Evolutionary conservation across 176 grass and related monocot species (phyloP).

Genomic region (Musa troglodytarum): DNA sequence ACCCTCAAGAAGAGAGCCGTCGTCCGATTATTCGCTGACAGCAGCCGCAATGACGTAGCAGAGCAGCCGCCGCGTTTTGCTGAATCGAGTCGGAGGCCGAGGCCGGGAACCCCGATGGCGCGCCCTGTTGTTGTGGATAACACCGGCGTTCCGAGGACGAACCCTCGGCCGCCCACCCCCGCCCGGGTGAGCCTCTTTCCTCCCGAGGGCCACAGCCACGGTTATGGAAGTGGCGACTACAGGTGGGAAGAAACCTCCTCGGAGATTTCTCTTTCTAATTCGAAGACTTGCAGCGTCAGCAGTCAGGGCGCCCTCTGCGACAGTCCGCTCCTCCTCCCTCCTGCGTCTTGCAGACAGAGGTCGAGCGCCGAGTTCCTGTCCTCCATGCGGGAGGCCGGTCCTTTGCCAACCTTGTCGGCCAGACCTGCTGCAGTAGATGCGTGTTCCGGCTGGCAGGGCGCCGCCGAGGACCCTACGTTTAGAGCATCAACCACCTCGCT

Average conservation of each 20-base stretch:
- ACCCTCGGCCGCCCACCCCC: conserved; percentile 36
- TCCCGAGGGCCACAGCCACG: not conserved
- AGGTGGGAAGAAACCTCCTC: conserved; percentile 19
- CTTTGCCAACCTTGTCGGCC: not conserved
- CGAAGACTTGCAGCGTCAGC: conserved; percentile 33
- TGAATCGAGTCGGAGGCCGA: not conserved
- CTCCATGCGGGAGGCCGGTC: conserved; percentile 50
- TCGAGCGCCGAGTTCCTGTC: conserved; percentile 43
- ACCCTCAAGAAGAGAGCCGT: conserved; percentile 37
- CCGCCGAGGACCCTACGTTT: conserved; percentile 3
- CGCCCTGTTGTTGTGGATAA: not conserved
- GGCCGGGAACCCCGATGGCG: conserved; percentile 27
- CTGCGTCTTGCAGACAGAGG: conserved; percentile 33
- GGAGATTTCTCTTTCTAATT: conserved; percentile 45
- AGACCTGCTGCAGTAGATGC: not conserved
- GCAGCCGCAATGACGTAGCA: not conserved
- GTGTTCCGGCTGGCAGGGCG: not conserved
- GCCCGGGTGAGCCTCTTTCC: conserved; percentile 32
- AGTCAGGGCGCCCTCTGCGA: conserved; percentile 34
- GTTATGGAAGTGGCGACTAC: not conserved
- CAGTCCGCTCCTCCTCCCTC: conserved; percentile 53
- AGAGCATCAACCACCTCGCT: conserved; percentile 50
- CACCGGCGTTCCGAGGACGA: conserved; percentile 11
- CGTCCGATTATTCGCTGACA: conserved; percentile 65
- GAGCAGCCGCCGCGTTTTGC: not conserved